A percentile compares a stretch with the other conserved stretches of the same genome.
These are phyloP conservation scores for Ophiostoma fasciatum DNA, from an alignment of 2,329 filamentous ascomycete species.

Conservation along the genomic window DNA sequence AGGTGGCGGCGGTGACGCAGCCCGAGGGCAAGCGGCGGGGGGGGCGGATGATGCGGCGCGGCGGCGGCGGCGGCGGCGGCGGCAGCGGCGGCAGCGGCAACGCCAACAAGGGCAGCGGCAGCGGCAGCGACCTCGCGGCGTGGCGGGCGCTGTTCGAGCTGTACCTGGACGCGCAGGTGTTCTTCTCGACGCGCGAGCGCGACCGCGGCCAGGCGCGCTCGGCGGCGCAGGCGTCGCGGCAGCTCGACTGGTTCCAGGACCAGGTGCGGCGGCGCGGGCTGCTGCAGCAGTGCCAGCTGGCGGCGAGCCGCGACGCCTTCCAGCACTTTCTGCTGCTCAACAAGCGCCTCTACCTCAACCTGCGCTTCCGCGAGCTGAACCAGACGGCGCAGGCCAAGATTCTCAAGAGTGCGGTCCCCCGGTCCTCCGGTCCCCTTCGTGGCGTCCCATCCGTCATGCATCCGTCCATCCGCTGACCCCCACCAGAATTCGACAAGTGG, in stretches of 20 bases:
- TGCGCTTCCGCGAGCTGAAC: conserved; percentile 78
- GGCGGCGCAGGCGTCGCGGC: conserved; percentile 48
- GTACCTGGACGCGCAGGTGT: conserved; percentile 65
- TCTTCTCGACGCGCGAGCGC: conserved; percentile 63
- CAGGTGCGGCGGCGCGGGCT: conserved; percentile 47
- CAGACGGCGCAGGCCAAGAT: conserved; percentile 66
- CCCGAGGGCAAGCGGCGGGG: conserved; percentile 24
- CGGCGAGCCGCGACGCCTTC: conserved; percentile 49
- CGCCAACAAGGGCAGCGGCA: conserved; percentile 17
- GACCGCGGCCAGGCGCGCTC: conserved; percentile 50
- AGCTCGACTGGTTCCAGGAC: conserved; percentile 58
- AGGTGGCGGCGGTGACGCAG: conserved; percentile 48
- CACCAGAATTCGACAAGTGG: conserved; percentile 78
- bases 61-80: conserved; percentile 48
- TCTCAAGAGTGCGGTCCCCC: conserved; percentile 51
- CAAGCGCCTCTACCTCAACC: conserved; percentile 56
- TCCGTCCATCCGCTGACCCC: not conserved
- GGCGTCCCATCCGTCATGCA: too few relatives aligned
- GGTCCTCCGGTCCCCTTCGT: not conserved
- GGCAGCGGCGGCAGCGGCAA: conserved; percentile 39
- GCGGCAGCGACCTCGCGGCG: conserved; percentile 46
- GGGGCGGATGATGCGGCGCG: conserved; percentile 23
- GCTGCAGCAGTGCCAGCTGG: conserved; percentile 46
- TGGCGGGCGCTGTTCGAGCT: conserved; percentile 75
- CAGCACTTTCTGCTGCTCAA: conserved; percentile 60